Evolutionary conservation across 179 eudicot species (phyloP).

Genomic region (Silene noctiflora): DNA sequence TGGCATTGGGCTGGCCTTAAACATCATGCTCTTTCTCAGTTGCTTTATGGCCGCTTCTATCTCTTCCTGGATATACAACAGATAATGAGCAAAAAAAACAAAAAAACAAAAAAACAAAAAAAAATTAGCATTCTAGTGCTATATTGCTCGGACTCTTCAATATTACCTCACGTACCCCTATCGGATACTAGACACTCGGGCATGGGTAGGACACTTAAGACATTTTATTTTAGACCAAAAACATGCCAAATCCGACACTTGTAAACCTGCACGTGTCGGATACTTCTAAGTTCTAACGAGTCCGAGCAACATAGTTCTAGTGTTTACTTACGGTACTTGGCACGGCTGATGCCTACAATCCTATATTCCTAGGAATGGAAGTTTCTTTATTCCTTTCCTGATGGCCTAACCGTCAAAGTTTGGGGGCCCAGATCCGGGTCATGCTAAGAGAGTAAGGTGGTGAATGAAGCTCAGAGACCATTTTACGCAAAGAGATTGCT

Average conservation of each 20-base stretch:
- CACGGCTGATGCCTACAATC: no score
- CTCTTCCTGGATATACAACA: slow-evolving; percentile 53
- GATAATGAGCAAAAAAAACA: slow-evolving; percentile 1
- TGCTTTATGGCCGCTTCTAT: slow-evolving; percentile 71
- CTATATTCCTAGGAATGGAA: not conserved
- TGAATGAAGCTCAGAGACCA: not conserved
- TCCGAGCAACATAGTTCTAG: no score
- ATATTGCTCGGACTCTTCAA: not conserved
- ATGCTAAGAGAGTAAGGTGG: no score
- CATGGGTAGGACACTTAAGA: no score
- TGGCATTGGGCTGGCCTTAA: slow-evolving; percentile 93
- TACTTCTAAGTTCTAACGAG: no score
- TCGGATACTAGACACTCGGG: no score
- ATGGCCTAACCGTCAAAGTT: not conserved
- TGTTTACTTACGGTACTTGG: no score
- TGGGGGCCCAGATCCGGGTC: no score
- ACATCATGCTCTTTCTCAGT: slow-evolving; percentile 63
- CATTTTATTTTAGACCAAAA: no score
- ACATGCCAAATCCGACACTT: no score
- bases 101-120: no score
- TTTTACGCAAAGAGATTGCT: not conserved
- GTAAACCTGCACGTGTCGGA: no score
- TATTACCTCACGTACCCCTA: not conserved
- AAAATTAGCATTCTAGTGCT: not conserved
- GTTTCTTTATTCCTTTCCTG: not conserved